Evolutionary conservation across 805 yeast genomes (phyloP).

Genomic region (Kuraishia floccosa): DNA sequence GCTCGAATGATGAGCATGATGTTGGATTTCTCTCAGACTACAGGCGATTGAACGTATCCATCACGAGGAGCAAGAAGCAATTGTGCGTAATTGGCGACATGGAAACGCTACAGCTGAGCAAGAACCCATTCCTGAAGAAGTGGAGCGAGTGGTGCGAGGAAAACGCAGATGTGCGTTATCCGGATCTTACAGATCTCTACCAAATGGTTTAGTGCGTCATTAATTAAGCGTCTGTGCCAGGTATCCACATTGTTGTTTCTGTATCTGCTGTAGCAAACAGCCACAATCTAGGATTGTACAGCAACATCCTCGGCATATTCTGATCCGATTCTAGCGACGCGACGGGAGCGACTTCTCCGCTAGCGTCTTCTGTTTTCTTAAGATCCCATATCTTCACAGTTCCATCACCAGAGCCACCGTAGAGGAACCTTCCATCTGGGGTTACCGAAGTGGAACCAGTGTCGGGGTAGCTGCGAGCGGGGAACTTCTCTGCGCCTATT

Average conservation of each 20-base stretch:
- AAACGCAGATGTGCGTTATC: slow-evolving; percentile 55
- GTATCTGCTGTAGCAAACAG: slow-evolving; percentile 57
- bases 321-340: slow-evolving; percentile 9
- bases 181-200: slow-evolving; percentile 32
- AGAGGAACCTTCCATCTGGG: slow-evolving; percentile 54
- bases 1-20: slow-evolving; percentile 61
- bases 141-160: slow-evolving; percentile 71
- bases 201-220: background rate
- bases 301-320: slow-evolving; percentile 34
- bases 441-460: slow-evolving; percentile 49
- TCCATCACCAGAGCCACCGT: slow-evolving; percentile 50
- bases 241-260: slow-evolving; percentile 32
- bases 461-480: slow-evolving; percentile 27
- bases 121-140: slow-evolving; percentile 33
- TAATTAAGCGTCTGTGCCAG: slow-evolving; percentile 7
- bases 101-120: slow-evolving; percentile 42
- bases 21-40: slow-evolving; percentile 78
- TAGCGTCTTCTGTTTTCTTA: background rate
- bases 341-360: slow-evolving; percentile 8
- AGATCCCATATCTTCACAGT: slow-evolving; percentile 42
- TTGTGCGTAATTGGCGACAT: slow-evolving; percentile 80
- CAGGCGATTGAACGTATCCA: slow-evolving; percentile 83
- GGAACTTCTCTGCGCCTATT: slow-evolving; percentile 35
- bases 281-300: slow-evolving; percentile 52
- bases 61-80: slow-evolving; percentile 82